Evolutionary conservation across 2,329 filamentous ascomycete species (phyloP).

Genomic region (Aspergillus ibericus): DNA sequence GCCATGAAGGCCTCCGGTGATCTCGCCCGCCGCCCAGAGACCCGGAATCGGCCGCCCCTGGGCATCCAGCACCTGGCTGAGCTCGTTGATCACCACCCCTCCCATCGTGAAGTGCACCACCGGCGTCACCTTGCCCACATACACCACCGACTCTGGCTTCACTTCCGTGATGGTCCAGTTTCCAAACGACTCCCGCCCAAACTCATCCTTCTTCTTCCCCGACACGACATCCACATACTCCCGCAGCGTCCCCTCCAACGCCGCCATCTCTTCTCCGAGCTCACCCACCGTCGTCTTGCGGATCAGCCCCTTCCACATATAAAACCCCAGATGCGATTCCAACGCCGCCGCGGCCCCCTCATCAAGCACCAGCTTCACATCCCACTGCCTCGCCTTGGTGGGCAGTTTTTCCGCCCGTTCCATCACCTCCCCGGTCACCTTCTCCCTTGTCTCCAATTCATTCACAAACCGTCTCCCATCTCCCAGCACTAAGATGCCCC

Average conservation of each 20-base stretch:
- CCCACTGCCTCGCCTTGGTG: conserved; percentile 54
- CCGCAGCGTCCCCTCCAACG: conserved; percentile 47
- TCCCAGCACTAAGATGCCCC: conserved; percentile 54
- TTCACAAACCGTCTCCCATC: conserved; percentile 59
- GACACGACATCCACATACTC: conserved; percentile 51
- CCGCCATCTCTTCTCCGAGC: conserved; percentile 37
- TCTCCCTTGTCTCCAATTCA: conserved; percentile 61
- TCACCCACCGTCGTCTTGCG: conserved; percentile 57
- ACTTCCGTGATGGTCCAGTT: conserved; percentile 55
- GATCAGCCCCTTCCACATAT: conserved; percentile 62
- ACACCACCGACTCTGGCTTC: conserved; percentile 55
- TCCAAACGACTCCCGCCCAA: conserved; percentile 55
- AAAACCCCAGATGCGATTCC: conserved; percentile 61
- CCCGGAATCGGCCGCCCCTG: conserved; percentile 52
- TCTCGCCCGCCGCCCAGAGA: conserved; percentile 64
- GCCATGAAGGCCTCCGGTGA: conserved; percentile 65
- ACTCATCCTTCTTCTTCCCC: conserved; percentile 42
- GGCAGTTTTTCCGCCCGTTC: conserved; percentile 23
- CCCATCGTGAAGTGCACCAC: conserved; percentile 69
- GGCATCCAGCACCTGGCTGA: conserved; percentile 52
- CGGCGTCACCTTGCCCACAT: conserved; percentile 61
- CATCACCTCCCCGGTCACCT: conserved; percentile 57
- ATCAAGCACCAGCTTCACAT: conserved; percentile 60
- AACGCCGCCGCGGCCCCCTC: conserved; percentile 56
- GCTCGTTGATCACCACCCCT: conserved; percentile 58